Percentiles rank a stretch among this genome's conserved stretches.
Evolutionary conservation across 129 eudicot genomes (phyloP).

Genomic region (Erigeron canadensis): DNA sequence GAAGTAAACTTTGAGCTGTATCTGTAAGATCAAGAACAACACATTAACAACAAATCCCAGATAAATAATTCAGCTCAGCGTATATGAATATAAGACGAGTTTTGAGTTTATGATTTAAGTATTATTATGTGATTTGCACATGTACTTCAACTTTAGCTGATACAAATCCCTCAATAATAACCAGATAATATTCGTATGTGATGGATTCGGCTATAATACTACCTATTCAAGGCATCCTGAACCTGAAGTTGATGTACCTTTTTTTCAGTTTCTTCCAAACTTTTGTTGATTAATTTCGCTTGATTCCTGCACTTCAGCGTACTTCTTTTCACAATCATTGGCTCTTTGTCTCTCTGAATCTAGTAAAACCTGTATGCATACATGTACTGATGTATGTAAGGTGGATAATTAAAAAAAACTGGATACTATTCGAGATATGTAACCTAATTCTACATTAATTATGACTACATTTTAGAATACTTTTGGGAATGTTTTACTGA

Average conservation of each 20-base stretch:
- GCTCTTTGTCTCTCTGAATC: conserved; percentile 77
- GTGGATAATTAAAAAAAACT: conserved; percentile 4
- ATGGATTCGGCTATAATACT: conserved; percentile 24
- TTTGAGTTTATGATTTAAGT: neutral
- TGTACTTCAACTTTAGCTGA: no score
- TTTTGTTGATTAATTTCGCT: conserved; percentile 65
- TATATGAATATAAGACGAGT: neutral
- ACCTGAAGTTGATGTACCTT: conserved; percentile 72
- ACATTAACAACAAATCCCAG: neutral
- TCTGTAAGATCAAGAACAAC: neutral
- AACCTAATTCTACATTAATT: neutral
- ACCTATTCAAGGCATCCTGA: conserved; percentile 88
- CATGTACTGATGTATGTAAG: conserved; percentile 12
- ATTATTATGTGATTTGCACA: neutral
- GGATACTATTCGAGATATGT: conserved; percentile 7
- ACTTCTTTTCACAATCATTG: conserved; percentile 68
- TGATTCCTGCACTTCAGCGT: conserved; percentile 55
- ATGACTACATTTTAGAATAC: neutral
- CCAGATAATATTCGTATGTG: neutral
- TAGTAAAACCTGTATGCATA: conserved; percentile 46
- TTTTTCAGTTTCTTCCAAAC: conserved; percentile 85
- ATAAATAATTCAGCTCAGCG: neutral
- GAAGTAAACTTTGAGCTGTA: neutral
- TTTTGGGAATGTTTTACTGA: neutral
- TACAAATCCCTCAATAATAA: neutral